Conservation (phyloP, 768 basidiomycete species). For the Termitomyces sp. region DNA sequence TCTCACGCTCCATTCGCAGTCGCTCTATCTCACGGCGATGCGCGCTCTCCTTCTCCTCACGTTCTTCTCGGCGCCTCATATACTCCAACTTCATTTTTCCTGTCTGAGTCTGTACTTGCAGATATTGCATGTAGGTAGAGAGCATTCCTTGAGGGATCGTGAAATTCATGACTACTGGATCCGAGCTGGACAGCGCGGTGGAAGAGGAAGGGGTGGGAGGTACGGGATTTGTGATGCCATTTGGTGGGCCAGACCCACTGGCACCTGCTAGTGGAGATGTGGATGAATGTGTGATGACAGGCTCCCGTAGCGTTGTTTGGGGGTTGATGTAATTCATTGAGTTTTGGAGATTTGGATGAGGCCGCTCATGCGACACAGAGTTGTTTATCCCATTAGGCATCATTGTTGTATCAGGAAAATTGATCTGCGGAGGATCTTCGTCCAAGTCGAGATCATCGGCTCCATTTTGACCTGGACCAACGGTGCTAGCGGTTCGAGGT, state of each 20-base stretch:
- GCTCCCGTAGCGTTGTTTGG: constrained; percentile 33
- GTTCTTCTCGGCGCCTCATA: constrained; percentile 60
- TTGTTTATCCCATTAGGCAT: constrained; percentile 29
- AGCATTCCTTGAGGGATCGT: constrained; percentile 56
- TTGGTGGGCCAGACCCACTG: constrained; percentile 14
- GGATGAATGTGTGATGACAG: constrained; percentile 18
- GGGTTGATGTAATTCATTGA: constrained; percentile 30
- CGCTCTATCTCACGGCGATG: constrained; percentile 51
- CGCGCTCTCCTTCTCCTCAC: constrained; percentile 58
- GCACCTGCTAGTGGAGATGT: constrained; percentile 20
- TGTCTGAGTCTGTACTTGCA: constrained; percentile 67
- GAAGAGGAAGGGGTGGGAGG: constrained; percentile 16
- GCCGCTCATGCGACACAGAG: constrained; percentile 26
- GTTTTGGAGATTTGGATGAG: constrained; percentile 25
- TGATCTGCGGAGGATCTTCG: constrained; percentile 42
- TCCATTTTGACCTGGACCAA: constrained; percentile 26
- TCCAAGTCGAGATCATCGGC: constrained; percentile 48
- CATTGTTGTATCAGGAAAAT: constrained; percentile 35
- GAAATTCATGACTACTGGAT: constrained; percentile 44
- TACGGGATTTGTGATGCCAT: constrained; percentile 9
- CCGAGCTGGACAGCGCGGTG: constrained; percentile 18
- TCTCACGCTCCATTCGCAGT: constrained; percentile 50
- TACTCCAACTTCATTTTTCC: constrained; percentile 70
- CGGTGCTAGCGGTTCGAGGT: constrained; percentile 29
- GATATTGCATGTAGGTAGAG: constrained; percentile 50